Evolutionary conservation across 768 basidiomycete genomes (phyloP), one percentile per base, ranked within the genome.

Genomic region (Rhizopogon roseolus): DNA sequence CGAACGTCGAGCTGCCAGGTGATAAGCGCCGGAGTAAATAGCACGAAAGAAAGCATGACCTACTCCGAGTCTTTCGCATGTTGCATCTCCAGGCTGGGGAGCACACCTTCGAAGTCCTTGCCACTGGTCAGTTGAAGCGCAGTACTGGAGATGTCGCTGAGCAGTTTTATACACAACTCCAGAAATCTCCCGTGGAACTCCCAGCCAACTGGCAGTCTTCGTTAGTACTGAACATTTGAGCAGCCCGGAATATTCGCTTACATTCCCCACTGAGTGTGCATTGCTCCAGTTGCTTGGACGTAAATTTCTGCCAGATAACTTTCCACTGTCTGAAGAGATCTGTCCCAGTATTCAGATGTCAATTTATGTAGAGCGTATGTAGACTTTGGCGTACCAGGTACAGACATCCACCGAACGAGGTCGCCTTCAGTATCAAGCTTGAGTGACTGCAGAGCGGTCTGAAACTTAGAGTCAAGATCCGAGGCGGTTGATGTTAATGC

Each of bases 401-500:
- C 66, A 14, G 72, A 74, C 28, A 78, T 54, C 5, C 65, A 62
- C 54, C 75, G 73, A 22, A 84, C 81, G 1, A 84, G 73, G 51
- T 73, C 78, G 32, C 87, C 87, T 34, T 78, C 73, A 2, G 77
- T 62, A 62, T 90, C 88, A 32, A 89, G 63, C 1, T 72, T 57
- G 52, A 84, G 56, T 1, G 57, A 59, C 1, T 64, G 62, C 36
- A 89, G 54, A 6, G 73, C 59, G 11, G 72, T 66, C 19, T 65
- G 64, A 41, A 90, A 74, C 62, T 81, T 83, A 52, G 58, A 66
- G 64, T 90, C 88, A 39, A 84, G 63, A 55, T 87, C 83, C 53
- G 75, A 77, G 2, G 76, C 77, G 2, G 70, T 62, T 4, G 80
- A 75, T 3, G 81, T 76, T 39, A 88, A 73, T 10, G 72, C 57